Conservation (phyloP, 2,329 filamentous ascomycete genomes). For the Cadophora malorum region DNA sequence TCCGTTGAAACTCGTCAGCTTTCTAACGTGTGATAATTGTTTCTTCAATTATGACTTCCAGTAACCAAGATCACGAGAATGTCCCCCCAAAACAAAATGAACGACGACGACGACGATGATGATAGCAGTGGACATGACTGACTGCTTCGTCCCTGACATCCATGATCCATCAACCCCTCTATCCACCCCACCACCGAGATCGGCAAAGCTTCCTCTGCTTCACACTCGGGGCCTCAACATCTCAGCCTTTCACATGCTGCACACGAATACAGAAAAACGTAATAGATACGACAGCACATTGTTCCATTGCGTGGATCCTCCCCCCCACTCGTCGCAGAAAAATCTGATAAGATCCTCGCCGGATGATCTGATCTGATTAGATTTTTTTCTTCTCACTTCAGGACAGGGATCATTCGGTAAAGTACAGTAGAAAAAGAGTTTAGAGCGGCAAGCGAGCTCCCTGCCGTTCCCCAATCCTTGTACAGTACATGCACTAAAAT, state of each 20-base stretch:
- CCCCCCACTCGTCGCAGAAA: background rate
- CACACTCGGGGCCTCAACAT: too few relatives aligned
- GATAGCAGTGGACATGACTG: background rate
- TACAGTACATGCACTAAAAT: background rate
- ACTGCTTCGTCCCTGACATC: background rate
- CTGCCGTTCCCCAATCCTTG: background rate
- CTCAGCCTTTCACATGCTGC: too few relatives aligned
- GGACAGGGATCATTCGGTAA: too few relatives aligned
- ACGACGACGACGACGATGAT: background rate
- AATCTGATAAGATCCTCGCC: slow-evolving; percentile 13
- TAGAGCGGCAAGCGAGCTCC: background rate
- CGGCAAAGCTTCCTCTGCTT: background rate
- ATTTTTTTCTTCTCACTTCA: background rate
- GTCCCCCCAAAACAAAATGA: background rate
- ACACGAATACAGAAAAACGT: background rate
- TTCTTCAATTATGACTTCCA: background rate
- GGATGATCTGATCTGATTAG: slow-evolving; percentile 6
- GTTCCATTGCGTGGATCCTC: background rate
- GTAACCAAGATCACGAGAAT: background rate
- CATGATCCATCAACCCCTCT: background rate
- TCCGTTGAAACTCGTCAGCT: background rate
- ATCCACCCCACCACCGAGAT: slow-evolving; percentile 11
- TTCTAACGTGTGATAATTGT: background rate
- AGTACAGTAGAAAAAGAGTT: too few relatives aligned
- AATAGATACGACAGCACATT: background rate